Base-by-base conservation (phyloP, 2,329 filamentous ascomycete genomes). In the Chaetomiaceae sp. region DNA sequence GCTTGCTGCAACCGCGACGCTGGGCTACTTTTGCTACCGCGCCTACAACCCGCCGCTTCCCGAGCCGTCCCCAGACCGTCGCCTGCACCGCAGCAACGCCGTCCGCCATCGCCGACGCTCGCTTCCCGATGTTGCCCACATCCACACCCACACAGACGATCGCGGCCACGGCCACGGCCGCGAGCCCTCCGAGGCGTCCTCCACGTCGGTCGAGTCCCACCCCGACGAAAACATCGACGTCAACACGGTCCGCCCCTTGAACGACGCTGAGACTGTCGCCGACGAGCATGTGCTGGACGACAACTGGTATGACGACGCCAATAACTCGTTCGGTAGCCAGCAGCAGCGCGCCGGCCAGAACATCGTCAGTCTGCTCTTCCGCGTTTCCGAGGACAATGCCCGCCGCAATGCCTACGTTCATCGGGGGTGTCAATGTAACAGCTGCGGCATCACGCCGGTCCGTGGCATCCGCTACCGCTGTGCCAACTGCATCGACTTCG, bases 401-500 rank as follows among this genome's bases (percentile, higher is more conserved):
- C 80, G 84, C 46, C 78, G 87, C 42, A 91, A 93, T 62, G 86
- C 88, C 17, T 95, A 93, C 60, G 84, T 96, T 18, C 93, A 98
- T 64, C 79, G 91, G 11, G 91, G 93, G 11, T 94, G 95, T 50
- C 85, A 84, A 30, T 98, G 93, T 63, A 95, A 97, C 64, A 81
- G 81, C 40, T 98, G 93, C 58, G 86, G 86, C 45, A 81, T 86
- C 58, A 81, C 87, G 40, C 91, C 93, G 11, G 97, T 98, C 51
- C 84, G 88, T 42, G 93, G 93, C 14, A 85, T 95, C 50, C 81
- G 93, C 47, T 98, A 95, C 69, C 85, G 90, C 49, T 98, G 93
- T 66, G 84, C 89, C 57, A 97, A 98, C 68, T 98, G 93, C 63
- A 81, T 87, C 54, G 91, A 98, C 66, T 97, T 89, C 62, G 93